phyloP scores from a whole-genome alignment of 352 stramenopile species.

The Globisporangium viniferum region DNA sequence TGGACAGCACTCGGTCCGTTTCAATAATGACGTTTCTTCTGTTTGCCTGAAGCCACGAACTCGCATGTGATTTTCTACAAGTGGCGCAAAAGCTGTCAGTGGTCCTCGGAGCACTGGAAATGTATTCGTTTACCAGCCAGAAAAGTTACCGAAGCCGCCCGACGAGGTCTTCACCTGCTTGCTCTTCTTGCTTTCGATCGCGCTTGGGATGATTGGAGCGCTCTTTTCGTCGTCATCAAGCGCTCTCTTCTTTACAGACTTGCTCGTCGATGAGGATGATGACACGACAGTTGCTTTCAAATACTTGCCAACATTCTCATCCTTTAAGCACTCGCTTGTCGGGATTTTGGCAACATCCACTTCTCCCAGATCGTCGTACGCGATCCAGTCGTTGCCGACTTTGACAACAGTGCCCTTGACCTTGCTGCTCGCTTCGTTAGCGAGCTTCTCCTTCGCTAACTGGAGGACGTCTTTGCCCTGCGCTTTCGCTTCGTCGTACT shows the following conservation, averaged over 20 bases:
- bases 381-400: constrained; percentile 73
- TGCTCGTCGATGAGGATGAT: background rate
- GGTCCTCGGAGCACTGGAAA: background rate
- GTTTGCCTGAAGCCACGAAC: background rate
- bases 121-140: constrained; percentile 46
- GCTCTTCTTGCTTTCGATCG: constrained; percentile 78
- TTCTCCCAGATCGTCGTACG: constrained; percentile 69
- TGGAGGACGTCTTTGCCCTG: constrained; percentile 59
- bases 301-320: constrained; percentile 72
- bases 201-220: constrained; percentile 25
- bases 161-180: constrained; percentile 30
- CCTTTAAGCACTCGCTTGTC: constrained; percentile 34
- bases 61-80: background rate
- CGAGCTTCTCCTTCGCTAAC: constrained; percentile 46
- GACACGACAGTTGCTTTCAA: constrained; percentile 25
- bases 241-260: constrained; percentile 24
- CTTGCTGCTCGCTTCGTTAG: constrained; percentile 39
- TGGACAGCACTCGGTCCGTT: constrained; percentile 11
- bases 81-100: background rate
- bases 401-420: constrained; percentile 78
- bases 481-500: constrained; percentile 66
- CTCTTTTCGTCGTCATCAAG: constrained; percentile 14
- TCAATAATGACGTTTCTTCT: constrained; percentile 1
- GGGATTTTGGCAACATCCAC: constrained; percentile 48
- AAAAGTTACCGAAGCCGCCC: constrained; percentile 77